Percentiles rank a stretch among this genome's conserved stretches.
phyloP scores from a whole-genome alignment of 768 basidiomycete species.

The Neoboletus brunneissimus region DNA sequence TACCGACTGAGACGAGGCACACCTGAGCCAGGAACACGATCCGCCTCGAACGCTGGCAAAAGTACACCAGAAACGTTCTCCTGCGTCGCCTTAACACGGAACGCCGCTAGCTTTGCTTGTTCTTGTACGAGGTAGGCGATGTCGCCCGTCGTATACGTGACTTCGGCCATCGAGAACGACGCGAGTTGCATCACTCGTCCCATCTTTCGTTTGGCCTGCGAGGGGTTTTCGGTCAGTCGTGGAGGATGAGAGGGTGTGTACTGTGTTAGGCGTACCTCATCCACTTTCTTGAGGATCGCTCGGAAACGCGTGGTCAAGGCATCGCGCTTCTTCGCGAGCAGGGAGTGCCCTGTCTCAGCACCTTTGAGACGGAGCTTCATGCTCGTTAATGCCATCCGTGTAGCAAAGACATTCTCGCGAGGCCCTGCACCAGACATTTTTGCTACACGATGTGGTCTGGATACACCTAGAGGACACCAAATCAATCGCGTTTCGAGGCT shows the following conservation, averaged over 20 bases:
- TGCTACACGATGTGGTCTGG: constrained; percentile 5
- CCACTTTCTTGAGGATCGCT: constrained; percentile 93
- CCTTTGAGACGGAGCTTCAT: constrained; percentile 88
- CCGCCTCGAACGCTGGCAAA: constrained; percentile 91
- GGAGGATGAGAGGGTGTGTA: not conserved
- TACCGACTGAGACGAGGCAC: constrained; percentile 5
- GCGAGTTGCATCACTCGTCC: constrained; percentile 98
- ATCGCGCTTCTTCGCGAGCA: constrained; percentile 97
- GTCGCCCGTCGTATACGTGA: constrained; percentile 96
- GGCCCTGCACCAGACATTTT: constrained; percentile 87
- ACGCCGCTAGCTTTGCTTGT: constrained; percentile 85
- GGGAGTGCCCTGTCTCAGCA: constrained; percentile 91
- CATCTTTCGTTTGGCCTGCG: constrained; percentile 97
- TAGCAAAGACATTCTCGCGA: constrained; percentile 93
- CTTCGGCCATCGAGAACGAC: constrained; percentile 98
- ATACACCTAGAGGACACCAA: not conserved
- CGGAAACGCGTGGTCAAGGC: constrained; percentile 94
- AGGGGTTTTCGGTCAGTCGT: constrained; percentile 19
- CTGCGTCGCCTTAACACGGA: constrained; percentile 91
- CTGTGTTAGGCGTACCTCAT: constrained; percentile 65
- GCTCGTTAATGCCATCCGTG: constrained; percentile 94
- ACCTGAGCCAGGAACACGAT: constrained; percentile 84
- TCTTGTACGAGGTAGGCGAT: constrained; percentile 98
- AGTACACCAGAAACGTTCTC: constrained; percentile 99
- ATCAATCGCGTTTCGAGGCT: not conserved